Evolutionary conservation across 2,329 filamentous ascomycete species (phyloP).

Genomic region (Botrytis squamosa): DNA sequence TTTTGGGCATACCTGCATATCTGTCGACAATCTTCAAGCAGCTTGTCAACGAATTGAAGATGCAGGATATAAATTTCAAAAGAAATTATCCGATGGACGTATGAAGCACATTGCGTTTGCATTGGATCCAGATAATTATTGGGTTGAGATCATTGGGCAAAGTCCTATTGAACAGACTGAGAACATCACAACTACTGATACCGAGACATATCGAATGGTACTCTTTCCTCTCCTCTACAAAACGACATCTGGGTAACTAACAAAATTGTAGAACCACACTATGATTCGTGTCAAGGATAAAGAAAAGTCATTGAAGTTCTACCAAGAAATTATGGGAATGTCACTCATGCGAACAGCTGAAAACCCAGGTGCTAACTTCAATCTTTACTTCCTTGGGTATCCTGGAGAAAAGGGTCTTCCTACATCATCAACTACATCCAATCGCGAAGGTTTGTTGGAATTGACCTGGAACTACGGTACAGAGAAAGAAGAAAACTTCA

Average conservation of each 20-base stretch:
- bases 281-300: constrained; percentile 92
- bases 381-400: constrained; percentile 91
- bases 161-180: constrained; percentile 71
- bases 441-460: constrained; percentile 82
- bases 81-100: constrained; percentile 84
- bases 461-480: constrained; percentile 83
- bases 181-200: constrained; percentile 68
- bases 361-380: constrained; percentile 71
- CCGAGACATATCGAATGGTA: constrained; percentile 70
- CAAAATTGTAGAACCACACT: constrained; percentile 66
- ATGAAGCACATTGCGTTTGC: constrained; percentile 90
- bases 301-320: constrained; percentile 73
- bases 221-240: constrained; percentile 15
- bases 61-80: constrained; percentile 91
- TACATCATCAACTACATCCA: constrained; percentile 53
- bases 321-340: constrained; percentile 89
- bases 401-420: constrained; percentile 54
- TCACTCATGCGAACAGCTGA: constrained; percentile 71
- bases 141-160: constrained; percentile 78
- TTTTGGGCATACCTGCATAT: constrained; percentile 74
- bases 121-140: constrained; percentile 83
- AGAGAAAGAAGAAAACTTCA: constrained; percentile 80
- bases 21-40: constrained; percentile 80
- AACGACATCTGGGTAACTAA: not conserved
- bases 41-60: constrained; percentile 88